A percentile compares a stretch with the other conserved stretches of the same genome.
Evolutionary conservation across 257 asterid genomes (phyloP).

Genomic region (Avicennia marina): DNA sequence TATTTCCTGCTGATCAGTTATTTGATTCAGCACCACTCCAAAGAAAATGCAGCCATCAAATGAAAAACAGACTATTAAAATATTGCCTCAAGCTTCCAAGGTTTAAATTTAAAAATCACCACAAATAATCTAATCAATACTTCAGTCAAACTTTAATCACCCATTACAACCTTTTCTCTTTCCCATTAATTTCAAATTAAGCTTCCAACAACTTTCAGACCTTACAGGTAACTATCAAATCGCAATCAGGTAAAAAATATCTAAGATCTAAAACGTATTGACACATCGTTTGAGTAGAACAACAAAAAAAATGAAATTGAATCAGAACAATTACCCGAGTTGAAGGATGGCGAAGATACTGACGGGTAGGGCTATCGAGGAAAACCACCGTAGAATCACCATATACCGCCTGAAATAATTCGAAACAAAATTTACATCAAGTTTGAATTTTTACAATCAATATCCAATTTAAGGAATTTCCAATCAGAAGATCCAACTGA

Average conservation of each 20-base stretch:
- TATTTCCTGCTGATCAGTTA: background rate
- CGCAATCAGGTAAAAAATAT: too few species aligned
- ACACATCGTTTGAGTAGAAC: background rate
- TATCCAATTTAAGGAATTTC: background rate
- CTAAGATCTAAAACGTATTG: background rate
- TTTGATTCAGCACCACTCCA: background rate
- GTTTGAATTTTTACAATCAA: constrained; percentile 3
- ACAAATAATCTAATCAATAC: background rate
- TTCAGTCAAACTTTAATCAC: background rate
- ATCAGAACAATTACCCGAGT: constrained; percentile 28
- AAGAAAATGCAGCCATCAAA: constrained; percentile 10
- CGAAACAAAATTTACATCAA: constrained; percentile 12
- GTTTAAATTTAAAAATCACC: background rate
- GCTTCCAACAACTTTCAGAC: background rate
- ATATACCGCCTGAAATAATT: constrained; percentile 40
- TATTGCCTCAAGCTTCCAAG: background rate
- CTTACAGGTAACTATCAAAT: background rate
- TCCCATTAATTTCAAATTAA: background rate
- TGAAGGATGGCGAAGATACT: constrained; percentile 50
- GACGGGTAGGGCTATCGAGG: constrained; percentile 54
- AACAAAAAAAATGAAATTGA: background rate
- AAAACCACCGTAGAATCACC: constrained; percentile 61
- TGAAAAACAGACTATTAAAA: background rate
- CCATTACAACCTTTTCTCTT: background rate
- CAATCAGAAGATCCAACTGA: constrained; percentile 21